Percentiles rank a stretch among this genome's conserved stretches.
These are phyloP conservation scores for Aquilaria malaccensis DNA, from an alignment of 345 rosid genomes.

Conservation along the genomic window DNA sequence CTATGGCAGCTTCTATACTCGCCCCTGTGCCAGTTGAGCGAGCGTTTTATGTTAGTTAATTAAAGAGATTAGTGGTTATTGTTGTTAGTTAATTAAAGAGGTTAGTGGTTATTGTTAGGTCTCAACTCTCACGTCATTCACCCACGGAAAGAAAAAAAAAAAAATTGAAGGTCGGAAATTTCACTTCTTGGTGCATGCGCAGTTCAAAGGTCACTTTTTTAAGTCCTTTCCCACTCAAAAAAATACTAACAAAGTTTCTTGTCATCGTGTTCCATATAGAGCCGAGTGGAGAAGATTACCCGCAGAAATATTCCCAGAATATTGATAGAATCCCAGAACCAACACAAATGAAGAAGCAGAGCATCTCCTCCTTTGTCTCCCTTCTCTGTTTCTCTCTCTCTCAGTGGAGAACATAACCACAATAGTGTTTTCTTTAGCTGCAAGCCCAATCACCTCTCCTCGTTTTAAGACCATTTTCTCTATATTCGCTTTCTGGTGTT, in stretches of 20 bases:
- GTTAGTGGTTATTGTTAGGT: constrained; percentile 16
- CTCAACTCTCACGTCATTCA: not conserved
- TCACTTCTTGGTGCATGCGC: constrained; percentile 15
- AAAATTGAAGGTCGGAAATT: too few relatives aligned
- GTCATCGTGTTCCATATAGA: not conserved
- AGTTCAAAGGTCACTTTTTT: constrained; percentile 15
- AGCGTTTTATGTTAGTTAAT: too few relatives aligned
- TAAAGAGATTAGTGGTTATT: not conserved
- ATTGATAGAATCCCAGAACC: too few relatives aligned
- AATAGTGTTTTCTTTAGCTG: constrained; percentile 1
- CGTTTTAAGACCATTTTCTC: constrained; percentile 7
- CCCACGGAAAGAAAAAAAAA: not conserved
- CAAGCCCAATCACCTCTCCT: constrained; percentile 6
- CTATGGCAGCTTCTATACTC: too few relatives aligned
- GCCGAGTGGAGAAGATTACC: constrained; percentile 8
- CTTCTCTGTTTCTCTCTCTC: not conserved
- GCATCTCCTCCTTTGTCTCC: not conserved
- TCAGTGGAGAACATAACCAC: not conserved
- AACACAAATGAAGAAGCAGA: not conserved
- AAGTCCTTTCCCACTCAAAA: too few relatives aligned
- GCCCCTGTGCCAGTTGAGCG: too few relatives aligned
- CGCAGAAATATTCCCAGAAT: not conserved
- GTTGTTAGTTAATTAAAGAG: not conserved
- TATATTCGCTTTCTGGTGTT: constrained; percentile 21
- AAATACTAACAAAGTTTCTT: too few relatives aligned